Base-by-base conservation (phyloP, 345 rosid genomes). In the Populus pruinosa region DNA sequence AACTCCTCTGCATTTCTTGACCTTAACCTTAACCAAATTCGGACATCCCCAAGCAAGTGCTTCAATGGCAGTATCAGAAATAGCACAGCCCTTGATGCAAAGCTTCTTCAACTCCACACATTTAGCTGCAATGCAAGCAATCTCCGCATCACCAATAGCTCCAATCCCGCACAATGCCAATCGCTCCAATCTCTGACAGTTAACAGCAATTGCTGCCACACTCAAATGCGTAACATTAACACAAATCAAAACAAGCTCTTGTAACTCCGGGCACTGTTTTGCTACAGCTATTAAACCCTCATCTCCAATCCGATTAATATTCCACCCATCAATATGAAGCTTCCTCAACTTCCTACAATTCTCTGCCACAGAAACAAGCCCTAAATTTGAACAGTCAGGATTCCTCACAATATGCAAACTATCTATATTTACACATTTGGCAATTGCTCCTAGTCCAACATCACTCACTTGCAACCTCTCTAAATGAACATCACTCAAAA, bases 281-380 rank as follows among this genome's bases (percentile, higher is more conserved):
- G 96, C 92, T 35, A 95, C 87, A 53, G 92, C 91, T 3, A 90
- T 82, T 31, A 95, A 86, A 73, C 97, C 96, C 79, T 92, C 97
- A 25, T 95, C 98, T 5, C 94, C 97, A 12, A 95, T 93, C 85
- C 85, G 89, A 74, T 93, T 88, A 56, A 88, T 91, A 65, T 93
- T 91, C 94, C 92, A 91, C 77, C 97, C 99, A 79, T 95, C 96
- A 38, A 95, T 82, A 74, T 91, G 97, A 73, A 95, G 94, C 86
- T 95, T 95, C 87, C 90, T 92, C 59, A 95, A 72, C 39, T 77
- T 70, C 84, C 74, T 89, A 78, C 98, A 95, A 71, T 87, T 83
- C 89, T 88, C 88, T 8, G 92, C 99, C 2, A 95, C 87, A 47
- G 65, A 50, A 77, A 74, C 74, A 44, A 95, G 83, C 78, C 99